phyloP scores from a whole-genome alignment of 805 yeast species.

The Candida xiaguanensis region DNA sequence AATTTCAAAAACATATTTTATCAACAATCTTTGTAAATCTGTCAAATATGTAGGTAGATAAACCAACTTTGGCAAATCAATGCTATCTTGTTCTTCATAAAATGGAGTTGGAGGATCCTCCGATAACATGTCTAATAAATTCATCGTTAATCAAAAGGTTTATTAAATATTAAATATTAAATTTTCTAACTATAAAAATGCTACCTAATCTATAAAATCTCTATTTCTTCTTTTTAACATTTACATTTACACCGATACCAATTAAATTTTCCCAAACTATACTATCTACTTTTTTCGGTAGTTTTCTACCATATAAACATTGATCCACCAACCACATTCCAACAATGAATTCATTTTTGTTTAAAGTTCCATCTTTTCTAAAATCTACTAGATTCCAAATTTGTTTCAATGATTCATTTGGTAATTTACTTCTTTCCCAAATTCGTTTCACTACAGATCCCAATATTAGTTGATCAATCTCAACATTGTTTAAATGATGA shows the following conservation, averaged over 20 bases:
- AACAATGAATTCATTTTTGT: slow-evolving; percentile 80
- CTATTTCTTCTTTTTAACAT: slow-evolving; percentile 30
- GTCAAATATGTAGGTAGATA: slow-evolving; percentile 34
- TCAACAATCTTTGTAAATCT: slow-evolving; percentile 30
- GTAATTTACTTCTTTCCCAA: slow-evolving; percentile 77
- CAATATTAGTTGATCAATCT: slow-evolving; percentile 37
- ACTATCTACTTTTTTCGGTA: slow-evolving; percentile 66
- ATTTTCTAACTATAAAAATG: too few species aligned
- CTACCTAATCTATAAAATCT: background rate
- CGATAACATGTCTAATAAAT: slow-evolving; percentile 37
- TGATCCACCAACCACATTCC: slow-evolving; percentile 99
- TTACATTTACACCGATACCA: slow-evolving; percentile 39
- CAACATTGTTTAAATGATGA: slow-evolving; percentile 28
- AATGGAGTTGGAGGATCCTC: slow-evolving; percentile 24
- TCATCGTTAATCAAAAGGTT: slow-evolving; percentile 20
- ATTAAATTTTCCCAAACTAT: slow-evolving; percentile 80
- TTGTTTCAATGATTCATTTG: slow-evolving; percentile 51
- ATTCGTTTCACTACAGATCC: slow-evolving; percentile 70
- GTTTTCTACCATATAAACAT: slow-evolving; percentile 86
- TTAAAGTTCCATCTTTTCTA: slow-evolving; percentile 68
- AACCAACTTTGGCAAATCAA: slow-evolving; percentile 17
- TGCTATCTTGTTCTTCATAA: slow-evolving; percentile 5
- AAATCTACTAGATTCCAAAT: slow-evolving; percentile 73
- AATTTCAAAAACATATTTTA: slow-evolving; percentile 28
- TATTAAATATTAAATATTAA: too few species aligned